These are phyloP conservation scores for Cladochytrium tenue DNA, from an alignment of 371 early-diverging fungal genomes.

Conservation along the genomic window DNA sequence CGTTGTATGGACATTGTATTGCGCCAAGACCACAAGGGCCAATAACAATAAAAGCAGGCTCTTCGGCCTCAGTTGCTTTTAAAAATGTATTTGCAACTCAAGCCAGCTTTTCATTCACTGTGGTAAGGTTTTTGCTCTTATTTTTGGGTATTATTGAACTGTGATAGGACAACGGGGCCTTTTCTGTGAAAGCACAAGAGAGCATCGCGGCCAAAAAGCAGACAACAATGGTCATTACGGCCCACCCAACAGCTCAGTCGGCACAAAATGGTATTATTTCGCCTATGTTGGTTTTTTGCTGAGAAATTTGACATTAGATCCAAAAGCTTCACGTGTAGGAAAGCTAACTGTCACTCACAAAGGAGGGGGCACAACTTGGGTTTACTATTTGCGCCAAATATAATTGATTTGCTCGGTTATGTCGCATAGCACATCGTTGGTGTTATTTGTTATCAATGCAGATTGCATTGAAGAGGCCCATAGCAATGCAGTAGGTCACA, in stretches of 20 bases:
- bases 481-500: no score
- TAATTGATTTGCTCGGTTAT: neutral
- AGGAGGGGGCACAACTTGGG: slow-evolving; percentile 4
- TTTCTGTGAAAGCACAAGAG: slow-evolving; percentile 50
- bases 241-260: neutral
- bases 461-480: no score
- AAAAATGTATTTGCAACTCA: slow-evolving; percentile 51
- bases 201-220: slow-evolving; percentile 54
- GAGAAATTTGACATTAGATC: no score
- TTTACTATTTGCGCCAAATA: neutral
- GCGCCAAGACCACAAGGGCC: slow-evolving; percentile 60
- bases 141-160: neutral
- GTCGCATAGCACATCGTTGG: no score
- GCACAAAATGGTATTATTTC: neutral
- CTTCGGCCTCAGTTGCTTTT: slow-evolving; percentile 42
- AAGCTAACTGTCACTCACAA: neutral
- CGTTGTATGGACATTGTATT: slow-evolving; percentile 52
- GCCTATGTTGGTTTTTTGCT: neutral
- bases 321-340: neutral
- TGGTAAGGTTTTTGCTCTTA: slow-evolving; percentile 29
- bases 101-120: slow-evolving; percentile 47
- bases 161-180: slow-evolving; percentile 51
- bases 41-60: slow-evolving; percentile 47
- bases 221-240: slow-evolving; percentile 39
- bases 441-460: no score